Evolutionary conservation across 371 early-diverging fungal genomes (phyloP).

Genomic region (Syncephalastrum racemosum): DNA sequence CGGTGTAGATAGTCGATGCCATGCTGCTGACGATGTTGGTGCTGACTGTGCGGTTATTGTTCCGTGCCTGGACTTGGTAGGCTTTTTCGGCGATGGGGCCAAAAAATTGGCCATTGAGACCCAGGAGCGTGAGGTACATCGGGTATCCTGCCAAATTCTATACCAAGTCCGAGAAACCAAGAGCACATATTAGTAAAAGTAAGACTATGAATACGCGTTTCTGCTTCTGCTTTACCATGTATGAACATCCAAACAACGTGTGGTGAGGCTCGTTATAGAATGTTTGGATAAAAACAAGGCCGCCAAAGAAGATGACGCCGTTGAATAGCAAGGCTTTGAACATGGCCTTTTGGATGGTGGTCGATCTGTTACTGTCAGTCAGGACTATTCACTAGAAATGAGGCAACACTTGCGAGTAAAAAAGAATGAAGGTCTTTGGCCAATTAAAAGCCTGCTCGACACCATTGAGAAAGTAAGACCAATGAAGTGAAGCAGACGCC

Average conservation of each 20-base stretch:
- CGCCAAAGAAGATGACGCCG: constrained; percentile 38
- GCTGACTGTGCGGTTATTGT: constrained; percentile 14
- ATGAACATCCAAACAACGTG: constrained; percentile 32
- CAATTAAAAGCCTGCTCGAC: constrained; percentile 39
- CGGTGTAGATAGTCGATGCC: constrained; percentile 32
- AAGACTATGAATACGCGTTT: not conserved
- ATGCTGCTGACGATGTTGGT: constrained; percentile 23
- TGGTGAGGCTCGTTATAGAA: constrained; percentile 40
- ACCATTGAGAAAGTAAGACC: constrained; percentile 33
- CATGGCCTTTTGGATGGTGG: constrained; percentile 32
- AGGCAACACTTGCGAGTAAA: constrained; percentile 31
- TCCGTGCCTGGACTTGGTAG: constrained; percentile 24
- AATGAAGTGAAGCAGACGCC: constrained; percentile 21
- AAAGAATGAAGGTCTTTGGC: constrained; percentile 31
- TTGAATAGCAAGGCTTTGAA: constrained; percentile 38
- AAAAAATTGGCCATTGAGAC: constrained; percentile 45
- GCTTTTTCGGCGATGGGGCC: constrained; percentile 43
- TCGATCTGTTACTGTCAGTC: constrained; percentile 26
- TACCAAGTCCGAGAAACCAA: not conserved
- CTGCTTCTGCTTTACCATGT: constrained; percentile 29
- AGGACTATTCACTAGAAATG: not conserved
- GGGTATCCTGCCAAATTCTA: constrained; percentile 53
- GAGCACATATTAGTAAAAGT: not conserved
- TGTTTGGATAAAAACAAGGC: constrained; percentile 35
- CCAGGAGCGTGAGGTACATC: constrained; percentile 39